Base-by-base conservation (phyloP, 768 basidiomycete genomes). In the Phylloporus sp. region DNA sequence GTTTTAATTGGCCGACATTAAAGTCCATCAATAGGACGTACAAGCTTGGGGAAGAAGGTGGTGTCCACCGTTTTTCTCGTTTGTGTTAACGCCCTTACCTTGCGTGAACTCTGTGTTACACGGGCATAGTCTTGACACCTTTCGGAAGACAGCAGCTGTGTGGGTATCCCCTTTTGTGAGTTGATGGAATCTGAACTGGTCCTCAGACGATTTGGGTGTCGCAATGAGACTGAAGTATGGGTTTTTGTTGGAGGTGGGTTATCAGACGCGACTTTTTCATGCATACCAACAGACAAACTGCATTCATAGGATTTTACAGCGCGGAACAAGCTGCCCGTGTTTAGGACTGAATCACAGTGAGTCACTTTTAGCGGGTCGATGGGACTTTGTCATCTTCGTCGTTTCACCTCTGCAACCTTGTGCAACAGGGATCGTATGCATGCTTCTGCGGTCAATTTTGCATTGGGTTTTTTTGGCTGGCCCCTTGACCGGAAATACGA, bases 61-160 rank as follows among this genome's bases (percentile, higher is more conserved):
- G 14, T 65, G 1, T 26, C 14, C 13, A 35, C 14, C 49, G 0
- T 24, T 28, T 18, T 31, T 29, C 1, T 31, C 18, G 10, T 23
- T 22, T 22, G 6, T 27, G 17, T 17, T 42, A 14, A 21, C 28
- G 3, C 0, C 6, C 45, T 58, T 32, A 55, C 44, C 9, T 37
- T 24, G 4, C 10, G 18, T 26, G 22, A n/a, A 4, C n/a, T 18
- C 6, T 20, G 9, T n/a, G 11, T 22, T 8, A 17, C 18, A n/a
- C 7, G 15, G 4, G 23, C 21, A 27, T 1, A 87, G 84, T 89
- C 26, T 69, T 94, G 49, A 92, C 91, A n/a, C 89, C 91, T 1
- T 94, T 94, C 51, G 91, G 92, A 38, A 72, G 92, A 38, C 81
- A 88, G 56, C 91, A 96, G 55, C 68, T 93, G 5, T 94, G 84